A percentile compares a stretch with the other conserved stretches of the same genome.
Evolutionary conservation across 768 basidiomycete species (phyloP).

Genomic region (Phlegmacium glaucopus): DNA sequence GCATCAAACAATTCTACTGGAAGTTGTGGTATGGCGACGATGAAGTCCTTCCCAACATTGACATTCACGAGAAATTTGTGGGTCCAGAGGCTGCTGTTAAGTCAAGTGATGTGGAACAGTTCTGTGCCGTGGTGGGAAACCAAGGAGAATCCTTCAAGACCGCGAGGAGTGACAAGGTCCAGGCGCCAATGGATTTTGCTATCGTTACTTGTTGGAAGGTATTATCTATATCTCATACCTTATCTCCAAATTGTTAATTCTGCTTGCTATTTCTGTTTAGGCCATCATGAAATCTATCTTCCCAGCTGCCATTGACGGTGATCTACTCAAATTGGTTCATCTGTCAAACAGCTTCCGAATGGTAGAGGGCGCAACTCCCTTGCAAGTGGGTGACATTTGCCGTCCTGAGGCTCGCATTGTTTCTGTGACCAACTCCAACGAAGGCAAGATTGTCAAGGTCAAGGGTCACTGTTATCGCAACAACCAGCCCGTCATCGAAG

Average conservation of each 20-base stretch:
- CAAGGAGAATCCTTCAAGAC: slow-evolving; percentile 88
- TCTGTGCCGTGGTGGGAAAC: slow-evolving; percentile 93
- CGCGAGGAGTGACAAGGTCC: slow-evolving; percentile 61
- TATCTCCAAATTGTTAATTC: background rate
- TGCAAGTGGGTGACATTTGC: slow-evolving; percentile 86
- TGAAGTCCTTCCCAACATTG: slow-evolving; percentile 70
- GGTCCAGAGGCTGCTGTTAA: slow-evolving; percentile 85
- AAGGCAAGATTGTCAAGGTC: slow-evolving; percentile 91
- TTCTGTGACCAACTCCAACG: slow-evolving; percentile 86
- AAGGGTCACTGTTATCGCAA: slow-evolving; percentile 80
- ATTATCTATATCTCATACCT: slow-evolving; percentile 22
- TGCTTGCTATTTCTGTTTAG: slow-evolving; percentile 35
- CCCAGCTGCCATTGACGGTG: slow-evolving; percentile 87
- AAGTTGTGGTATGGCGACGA: slow-evolving; percentile 95
- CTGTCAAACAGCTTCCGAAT: slow-evolving; percentile 96
- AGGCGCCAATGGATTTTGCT: slow-evolving; percentile 98
- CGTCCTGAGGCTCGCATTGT: slow-evolving; percentile 84
- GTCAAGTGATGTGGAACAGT: slow-evolving; percentile 74
- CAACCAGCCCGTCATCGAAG: slow-evolving; percentile 83
- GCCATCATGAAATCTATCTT: slow-evolving; percentile 99
- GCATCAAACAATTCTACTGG: slow-evolving; percentile 99
- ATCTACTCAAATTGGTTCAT: slow-evolving; percentile 93
- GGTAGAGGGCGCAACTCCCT: slow-evolving; percentile 70
- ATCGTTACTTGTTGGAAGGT: slow-evolving; percentile 99
- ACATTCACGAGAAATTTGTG: slow-evolving; percentile 77